phyloP scores from a whole-genome alignment of 2,329 filamentous ascomycete genomes.

The Aspergillus eucalypticola region DNA sequence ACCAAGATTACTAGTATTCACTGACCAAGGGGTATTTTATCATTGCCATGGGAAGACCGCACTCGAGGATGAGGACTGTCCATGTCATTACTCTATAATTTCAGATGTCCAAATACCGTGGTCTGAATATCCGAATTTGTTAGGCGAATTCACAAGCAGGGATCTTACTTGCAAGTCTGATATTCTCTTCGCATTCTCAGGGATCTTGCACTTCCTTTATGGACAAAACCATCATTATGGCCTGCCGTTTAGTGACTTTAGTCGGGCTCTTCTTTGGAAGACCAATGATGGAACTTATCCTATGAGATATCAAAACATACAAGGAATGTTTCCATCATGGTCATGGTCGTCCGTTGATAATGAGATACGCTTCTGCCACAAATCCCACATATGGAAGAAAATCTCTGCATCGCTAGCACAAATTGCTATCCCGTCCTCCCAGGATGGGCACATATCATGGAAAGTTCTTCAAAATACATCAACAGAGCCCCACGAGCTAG shows the following conservation, averaged over 20 bases:
- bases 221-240: not conserved
- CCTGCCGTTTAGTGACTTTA: not conserved
- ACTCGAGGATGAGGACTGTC: not conserved
- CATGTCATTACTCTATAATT: too few species aligned
- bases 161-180: not conserved
- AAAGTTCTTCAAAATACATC: not conserved
- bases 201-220: not conserved
- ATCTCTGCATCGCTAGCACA: not conserved
- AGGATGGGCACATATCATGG: not conserved
- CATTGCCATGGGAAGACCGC: not conserved
- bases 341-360: not conserved
- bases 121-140: not conserved
- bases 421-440: not conserved
- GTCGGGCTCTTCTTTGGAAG: not conserved
- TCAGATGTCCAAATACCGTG: not conserved
- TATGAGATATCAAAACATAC: not conserved
- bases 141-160: not conserved
- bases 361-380: not conserved
- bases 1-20: not conserved
- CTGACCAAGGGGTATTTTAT: not conserved
- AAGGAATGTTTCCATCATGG: not conserved
- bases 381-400: too few species aligned
- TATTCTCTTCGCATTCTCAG: not conserved
- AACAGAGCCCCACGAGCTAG: not conserved
- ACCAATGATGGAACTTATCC: not conserved